These are phyloP conservation scores for Melampsora larici-populina DNA, from an alignment of 1,284 basidiomycete species.

Conservation along the genomic window DNA sequence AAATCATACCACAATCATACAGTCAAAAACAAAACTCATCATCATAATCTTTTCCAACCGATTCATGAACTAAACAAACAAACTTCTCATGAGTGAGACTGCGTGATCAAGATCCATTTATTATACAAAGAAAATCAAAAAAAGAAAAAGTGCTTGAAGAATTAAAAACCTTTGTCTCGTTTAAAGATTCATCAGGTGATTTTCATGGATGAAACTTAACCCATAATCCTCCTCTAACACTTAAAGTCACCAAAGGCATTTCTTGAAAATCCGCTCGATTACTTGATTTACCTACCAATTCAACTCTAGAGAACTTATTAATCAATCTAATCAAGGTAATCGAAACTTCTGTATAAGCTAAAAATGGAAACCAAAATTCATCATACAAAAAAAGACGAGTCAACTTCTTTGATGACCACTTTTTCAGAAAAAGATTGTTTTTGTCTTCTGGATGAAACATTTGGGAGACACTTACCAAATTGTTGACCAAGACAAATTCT, in stretches of 20 bases:
- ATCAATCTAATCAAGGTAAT: slow-evolving; percentile 66
- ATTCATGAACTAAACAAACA: too few relatives aligned
- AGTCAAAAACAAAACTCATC: too few relatives aligned
- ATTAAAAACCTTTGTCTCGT: too few relatives aligned
- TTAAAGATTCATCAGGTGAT: too few relatives aligned
- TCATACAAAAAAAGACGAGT: neutral
- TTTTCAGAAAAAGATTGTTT: neutral
- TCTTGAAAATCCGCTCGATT: neutral
- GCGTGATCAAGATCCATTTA: too few relatives aligned
- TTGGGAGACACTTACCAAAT: slow-evolving; percentile 55
- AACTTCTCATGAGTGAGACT: too few relatives aligned
- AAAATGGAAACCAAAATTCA: neutral
- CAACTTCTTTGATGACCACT: neutral
- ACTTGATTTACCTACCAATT: slow-evolving; percentile 54
- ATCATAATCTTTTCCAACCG: too few relatives aligned
- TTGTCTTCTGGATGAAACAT: neutral
- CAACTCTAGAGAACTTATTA: slow-evolving; percentile 64
- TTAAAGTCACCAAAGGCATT: slow-evolving; percentile 14
- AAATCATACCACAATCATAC: too few relatives aligned
- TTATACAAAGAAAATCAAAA: too few relatives aligned
- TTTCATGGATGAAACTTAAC: slow-evolving; percentile 33
- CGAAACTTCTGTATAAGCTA: slow-evolving; percentile 65
- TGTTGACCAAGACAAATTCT: slow-evolving; percentile 65
- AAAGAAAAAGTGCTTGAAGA: too few relatives aligned
- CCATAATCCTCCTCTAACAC: slow-evolving; percentile 26